These are phyloP conservation scores for Santalum album DNA, from an alignment of 164 flowering plant species.

Conservation along the genomic window DNA sequence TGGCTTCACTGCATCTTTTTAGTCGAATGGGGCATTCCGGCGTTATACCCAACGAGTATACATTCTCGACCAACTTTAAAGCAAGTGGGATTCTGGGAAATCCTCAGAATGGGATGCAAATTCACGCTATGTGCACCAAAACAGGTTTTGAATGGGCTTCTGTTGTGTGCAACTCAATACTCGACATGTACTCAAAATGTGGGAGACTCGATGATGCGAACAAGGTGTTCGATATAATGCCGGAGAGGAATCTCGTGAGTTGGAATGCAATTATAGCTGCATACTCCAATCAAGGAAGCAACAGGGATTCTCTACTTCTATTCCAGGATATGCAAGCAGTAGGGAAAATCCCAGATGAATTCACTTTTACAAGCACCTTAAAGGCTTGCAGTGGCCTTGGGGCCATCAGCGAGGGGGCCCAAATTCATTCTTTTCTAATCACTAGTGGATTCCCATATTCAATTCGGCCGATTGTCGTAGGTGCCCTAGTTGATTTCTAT, in stretches of 20 bases:
- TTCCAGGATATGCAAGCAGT: slow-evolving; percentile 39
- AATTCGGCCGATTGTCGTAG: slow-evolving; percentile 27
- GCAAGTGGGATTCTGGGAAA: slow-evolving; percentile 39
- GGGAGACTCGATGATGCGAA: slow-evolving; percentile 44
- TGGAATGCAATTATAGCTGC: slow-evolving; percentile 73
- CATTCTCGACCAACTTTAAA: slow-evolving; percentile 50
- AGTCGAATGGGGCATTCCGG: slow-evolving; percentile 35
- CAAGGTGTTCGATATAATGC: slow-evolving; percentile 35
- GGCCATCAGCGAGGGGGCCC: slow-evolving; percentile 36
- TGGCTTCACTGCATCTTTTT: slow-evolving; percentile 29
- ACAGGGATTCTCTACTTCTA: slow-evolving; percentile 30
- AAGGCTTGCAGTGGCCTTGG: slow-evolving; percentile 57
- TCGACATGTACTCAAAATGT: slow-evolving; percentile 73
- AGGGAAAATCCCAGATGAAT: slow-evolving; percentile 58
- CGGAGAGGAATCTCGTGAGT: slow-evolving; percentile 36
- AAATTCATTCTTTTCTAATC: slow-evolving; percentile 52
- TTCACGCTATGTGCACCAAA: slow-evolving; percentile 50
- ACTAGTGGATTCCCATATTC: slow-evolving; percentile 32
- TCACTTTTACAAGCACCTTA: slow-evolving; percentile 45
- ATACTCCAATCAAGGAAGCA: slow-evolving; percentile 25
- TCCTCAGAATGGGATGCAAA: slow-evolving; percentile 41
- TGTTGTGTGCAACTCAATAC: slow-evolving; percentile 61
- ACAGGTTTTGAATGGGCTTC: slow-evolving; percentile 36
- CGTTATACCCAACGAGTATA: slow-evolving; percentile 61
- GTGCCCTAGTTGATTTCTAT: slow-evolving; percentile 67